Evolutionary conservation across 2,329 filamentous ascomycete genomes (phyloP), one percentile per base, ranked within the genome.

Genomic region (Xylariaceae sp.): DNA sequence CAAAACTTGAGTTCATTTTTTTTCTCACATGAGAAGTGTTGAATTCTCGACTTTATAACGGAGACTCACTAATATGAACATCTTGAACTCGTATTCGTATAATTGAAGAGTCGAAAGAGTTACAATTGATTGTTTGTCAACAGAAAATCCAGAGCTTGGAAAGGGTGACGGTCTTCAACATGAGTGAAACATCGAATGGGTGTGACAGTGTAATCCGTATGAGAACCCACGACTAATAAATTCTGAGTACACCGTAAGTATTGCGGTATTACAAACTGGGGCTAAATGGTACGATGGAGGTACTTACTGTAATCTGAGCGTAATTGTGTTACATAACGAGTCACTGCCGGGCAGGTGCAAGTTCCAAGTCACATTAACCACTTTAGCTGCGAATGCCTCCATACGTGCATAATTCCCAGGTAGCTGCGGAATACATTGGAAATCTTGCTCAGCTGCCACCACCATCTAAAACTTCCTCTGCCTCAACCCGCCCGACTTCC

Each of bases 1-100:
- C 45, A 55, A 42, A 30, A 18, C 6, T 4, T 15, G 30, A 11
- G 4, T 23, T 35, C 6, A 45, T 44, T 47, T 8, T 3, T 5
- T 37, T 47, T 30, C 17, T 17, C 4, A 30, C 23, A 5, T 5
- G 23, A 30, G 23, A 30, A 5, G 23, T 30, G 4, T 30, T 30
- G 23, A 30, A 30, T 30, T 30, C 4, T 5, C 23, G 23, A 5
- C 23, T 30, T 30, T 30, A 30, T 30, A 30, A 30, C 8, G 35
- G 6, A 17, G 1, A 59, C 63, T 64, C 30, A 65, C 64, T 58
- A 66, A 60, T 53, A 64, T 63, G 57, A 65, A 65, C 60, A 66
- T 66, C 2, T 54, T 61, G 49, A 45, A 13, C 15, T 34, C 35
- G 47, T 42, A n/a, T 51, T 15, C n/a, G 50, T 13, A 13, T 34